Evolutionary conservation across 441 rosid genomes (phyloP).

Genomic region (Erodium moschatum): DNA sequence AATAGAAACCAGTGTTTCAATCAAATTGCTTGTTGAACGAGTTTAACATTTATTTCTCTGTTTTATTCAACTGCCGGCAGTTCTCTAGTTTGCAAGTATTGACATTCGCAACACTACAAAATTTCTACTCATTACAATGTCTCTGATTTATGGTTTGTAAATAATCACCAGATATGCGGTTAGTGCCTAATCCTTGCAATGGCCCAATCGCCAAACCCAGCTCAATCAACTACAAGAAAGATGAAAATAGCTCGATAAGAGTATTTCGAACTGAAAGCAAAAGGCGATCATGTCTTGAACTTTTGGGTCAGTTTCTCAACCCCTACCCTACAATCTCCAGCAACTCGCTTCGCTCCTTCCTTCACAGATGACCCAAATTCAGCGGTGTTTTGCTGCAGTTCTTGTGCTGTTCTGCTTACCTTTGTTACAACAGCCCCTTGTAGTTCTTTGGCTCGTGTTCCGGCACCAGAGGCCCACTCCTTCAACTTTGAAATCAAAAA

Average conservation of each 20-base stretch:
- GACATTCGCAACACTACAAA: background rate
- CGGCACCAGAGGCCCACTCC: conserved; percentile 32
- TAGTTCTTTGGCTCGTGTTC: conserved; percentile 34
- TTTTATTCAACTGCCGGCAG: background rate
- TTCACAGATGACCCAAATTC: conserved; percentile 38
- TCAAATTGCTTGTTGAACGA: no score
- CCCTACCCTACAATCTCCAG: conserved; percentile 60
- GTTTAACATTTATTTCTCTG: no score
- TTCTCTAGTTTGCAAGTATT: background rate
- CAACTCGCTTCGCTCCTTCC: conserved; percentile 58
- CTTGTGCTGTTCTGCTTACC: conserved; percentile 25
- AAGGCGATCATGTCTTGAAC: conserved; percentile 38
- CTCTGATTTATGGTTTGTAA: background rate
- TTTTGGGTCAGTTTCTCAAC: conserved; percentile 72
- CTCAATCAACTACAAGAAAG: no score
- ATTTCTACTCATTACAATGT: background rate
- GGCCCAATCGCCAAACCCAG: no score
- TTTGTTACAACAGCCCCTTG: conserved; percentile 30
- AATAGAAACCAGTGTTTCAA: no score
- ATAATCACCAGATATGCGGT: background rate
- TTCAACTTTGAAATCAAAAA: conserved; percentile 36
- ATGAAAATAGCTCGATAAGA: no score
- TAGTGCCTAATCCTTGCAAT: background rate
- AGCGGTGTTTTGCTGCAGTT: conserved; percentile 43
- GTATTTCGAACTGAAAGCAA: background rate